Evolutionary conservation across 495 filamentous ascomycete species (phyloP).

Genomic region (Ascodesmis nigricans): DNA sequence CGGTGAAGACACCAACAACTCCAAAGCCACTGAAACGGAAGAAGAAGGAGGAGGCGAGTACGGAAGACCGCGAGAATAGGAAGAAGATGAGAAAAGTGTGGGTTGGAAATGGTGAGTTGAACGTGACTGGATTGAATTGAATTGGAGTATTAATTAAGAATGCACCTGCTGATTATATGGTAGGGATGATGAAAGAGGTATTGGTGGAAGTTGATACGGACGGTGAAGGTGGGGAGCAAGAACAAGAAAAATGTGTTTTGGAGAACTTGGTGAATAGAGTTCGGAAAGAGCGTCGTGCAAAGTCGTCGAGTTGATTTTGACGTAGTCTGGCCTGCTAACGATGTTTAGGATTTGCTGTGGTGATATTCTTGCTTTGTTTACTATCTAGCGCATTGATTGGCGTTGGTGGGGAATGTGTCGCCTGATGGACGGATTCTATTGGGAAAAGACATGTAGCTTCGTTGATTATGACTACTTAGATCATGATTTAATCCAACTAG

Average conservation of each 20-base stretch:
- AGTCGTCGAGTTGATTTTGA: too few species aligned
- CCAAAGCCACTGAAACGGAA: background rate
- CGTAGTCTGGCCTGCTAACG: too few species aligned
- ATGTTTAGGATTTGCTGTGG: too few species aligned
- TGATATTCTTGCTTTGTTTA: too few species aligned
- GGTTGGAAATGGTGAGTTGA: slow-evolving; percentile 10
- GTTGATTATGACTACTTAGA: too few species aligned
- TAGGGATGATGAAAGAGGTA: slow-evolving; percentile 20
- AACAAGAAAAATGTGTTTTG: slow-evolving; percentile 12
- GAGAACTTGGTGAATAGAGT: slow-evolving; percentile 8
- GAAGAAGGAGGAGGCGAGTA: background rate
- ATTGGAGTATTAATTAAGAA: background rate
- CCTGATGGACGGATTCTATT: too few species aligned
- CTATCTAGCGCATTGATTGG: too few species aligned
- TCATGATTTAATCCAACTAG: too few species aligned
- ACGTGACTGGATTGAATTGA: too few species aligned
- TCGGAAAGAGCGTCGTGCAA: slow-evolving; percentile 1
- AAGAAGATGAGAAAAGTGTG: slow-evolving; percentile 14
- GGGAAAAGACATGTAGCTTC: too few species aligned
- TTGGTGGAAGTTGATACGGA: slow-evolving; percentile 13
- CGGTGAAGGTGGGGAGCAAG: slow-evolving; percentile 8
- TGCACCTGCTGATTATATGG: background rate
- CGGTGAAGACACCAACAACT: background rate
- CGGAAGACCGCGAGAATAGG: background rate
- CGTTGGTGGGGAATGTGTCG: too few species aligned